Conservation (phyloP, 305 asterid species). For the Petunia hybrid region DNA sequence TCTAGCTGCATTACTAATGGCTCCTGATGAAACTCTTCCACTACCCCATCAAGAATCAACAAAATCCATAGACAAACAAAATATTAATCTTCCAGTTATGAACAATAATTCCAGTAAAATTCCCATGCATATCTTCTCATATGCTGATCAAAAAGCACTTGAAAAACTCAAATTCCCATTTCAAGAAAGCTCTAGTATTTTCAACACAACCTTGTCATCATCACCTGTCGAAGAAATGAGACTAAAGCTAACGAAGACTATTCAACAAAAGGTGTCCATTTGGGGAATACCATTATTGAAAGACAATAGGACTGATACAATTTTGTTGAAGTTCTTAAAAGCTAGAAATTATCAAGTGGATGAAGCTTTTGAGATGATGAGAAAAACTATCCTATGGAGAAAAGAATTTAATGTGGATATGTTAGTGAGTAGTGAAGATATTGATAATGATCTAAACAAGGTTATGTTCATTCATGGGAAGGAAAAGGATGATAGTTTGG, state of each 20-base stretch:
- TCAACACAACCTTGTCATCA: no score
- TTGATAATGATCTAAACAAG: conserved; percentile 66
- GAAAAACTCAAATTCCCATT: no score
- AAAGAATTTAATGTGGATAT: conserved; percentile 71
- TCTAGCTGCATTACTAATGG: conserved; percentile 34
- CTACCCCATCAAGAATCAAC: no score
- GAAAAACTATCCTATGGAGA: conserved; percentile 80
- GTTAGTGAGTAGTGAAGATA: conserved; percentile 56
- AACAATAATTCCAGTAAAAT: conserved; percentile 37
- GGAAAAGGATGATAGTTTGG: conserved; percentile 83
- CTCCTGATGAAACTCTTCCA: conserved; percentile 31
- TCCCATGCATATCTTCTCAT: neutral
- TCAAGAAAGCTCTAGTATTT: no score
- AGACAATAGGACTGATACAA: conserved; percentile 71
- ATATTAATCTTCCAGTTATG: no score
- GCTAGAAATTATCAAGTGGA: conserved; percentile 86
- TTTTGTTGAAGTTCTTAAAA: conserved; percentile 80
- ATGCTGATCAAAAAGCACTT: no score
- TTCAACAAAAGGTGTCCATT: conserved; percentile 67
- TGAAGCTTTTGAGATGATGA: conserved; percentile 85
- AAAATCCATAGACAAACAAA: no score
- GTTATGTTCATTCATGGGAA: conserved; percentile 75
- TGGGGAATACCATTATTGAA: conserved; percentile 81
- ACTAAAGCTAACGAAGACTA: conserved; percentile 37
- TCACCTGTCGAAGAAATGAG: conserved; percentile 35